A percentile compares a stretch with the other conserved stretches of the same genome.
Evolutionary conservation across 768 basidiomycete species (phyloP).

Genomic region (Polyporus arcularius): DNA sequence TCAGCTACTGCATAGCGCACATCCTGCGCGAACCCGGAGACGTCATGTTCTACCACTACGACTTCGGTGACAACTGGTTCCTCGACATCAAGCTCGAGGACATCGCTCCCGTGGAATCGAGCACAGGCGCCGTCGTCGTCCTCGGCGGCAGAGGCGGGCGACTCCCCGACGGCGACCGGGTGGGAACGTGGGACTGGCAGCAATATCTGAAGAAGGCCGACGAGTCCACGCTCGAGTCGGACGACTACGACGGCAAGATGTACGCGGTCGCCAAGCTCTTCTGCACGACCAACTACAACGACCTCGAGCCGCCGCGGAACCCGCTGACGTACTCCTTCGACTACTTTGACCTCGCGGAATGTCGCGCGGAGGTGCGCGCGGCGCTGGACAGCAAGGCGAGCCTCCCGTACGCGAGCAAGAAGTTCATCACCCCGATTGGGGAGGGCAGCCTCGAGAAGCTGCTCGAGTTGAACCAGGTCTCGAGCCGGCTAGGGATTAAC

Average conservation of each 20-base stretch:
- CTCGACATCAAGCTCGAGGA: constrained; percentile 8
- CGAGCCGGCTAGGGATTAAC: background rate
- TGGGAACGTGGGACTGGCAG: background rate
- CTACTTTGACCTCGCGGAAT: constrained; percentile 1
- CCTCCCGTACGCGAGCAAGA: constrained; percentile 3
- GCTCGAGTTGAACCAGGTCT: background rate
- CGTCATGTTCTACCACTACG: constrained; percentile 10
- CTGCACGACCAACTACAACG: constrained; percentile 1
- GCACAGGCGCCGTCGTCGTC: constrained; percentile 4
- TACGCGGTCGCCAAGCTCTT: constrained; percentile 1
- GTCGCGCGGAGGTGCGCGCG: background rate
- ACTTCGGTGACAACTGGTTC: constrained; percentile 16
- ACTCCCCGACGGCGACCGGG: constrained; percentile 3
- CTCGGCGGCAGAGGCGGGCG: constrained; percentile 5
- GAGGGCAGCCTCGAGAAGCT: background rate
- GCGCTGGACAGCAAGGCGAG: constrained; percentile 7
- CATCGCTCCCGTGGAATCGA: background rate
- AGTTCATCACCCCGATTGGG: background rate
- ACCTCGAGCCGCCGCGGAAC: background rate
- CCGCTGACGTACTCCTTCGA: constrained; percentile 6
- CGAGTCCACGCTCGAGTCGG: background rate
- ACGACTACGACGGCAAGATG: background rate
- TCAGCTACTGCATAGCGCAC: constrained; percentile 9
- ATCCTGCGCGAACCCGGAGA: constrained; percentile 2
- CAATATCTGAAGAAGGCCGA: background rate